Percentiles rank a stretch among this genome's conserved stretches.
Evolutionary conservation across 1,139 yeast genomes (phyloP).

Genomic region (Protomyces inundatus): DNA sequence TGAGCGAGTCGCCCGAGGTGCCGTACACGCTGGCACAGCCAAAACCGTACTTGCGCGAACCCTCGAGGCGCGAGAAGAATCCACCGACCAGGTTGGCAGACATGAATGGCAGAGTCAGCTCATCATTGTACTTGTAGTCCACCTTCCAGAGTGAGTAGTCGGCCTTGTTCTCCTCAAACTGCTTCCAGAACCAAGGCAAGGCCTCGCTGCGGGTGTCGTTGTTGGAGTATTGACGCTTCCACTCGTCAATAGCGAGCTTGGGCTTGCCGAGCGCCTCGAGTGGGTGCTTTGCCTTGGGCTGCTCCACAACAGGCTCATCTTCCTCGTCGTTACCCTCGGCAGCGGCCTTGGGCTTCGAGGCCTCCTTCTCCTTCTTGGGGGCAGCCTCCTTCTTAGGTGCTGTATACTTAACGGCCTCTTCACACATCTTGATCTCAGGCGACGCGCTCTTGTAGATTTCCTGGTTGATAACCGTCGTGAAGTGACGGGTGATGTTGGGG

Average conservation of each 20-base stretch:
- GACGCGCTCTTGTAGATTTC: slow-evolving; percentile 50
- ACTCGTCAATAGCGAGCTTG: slow-evolving; percentile 68
- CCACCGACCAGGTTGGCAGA: slow-evolving; percentile 98
- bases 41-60: slow-evolving; percentile 88
- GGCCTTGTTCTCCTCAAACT: slow-evolving; percentile 64
- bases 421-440: slow-evolving; percentile 31
- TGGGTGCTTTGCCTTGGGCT: slow-evolving; percentile 66
- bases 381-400: slow-evolving; percentile 66
- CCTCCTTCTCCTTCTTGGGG: slow-evolving; percentile 34
- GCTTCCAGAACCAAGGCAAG: slow-evolving; percentile 97
- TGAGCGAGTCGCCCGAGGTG: slow-evolving; percentile 97
- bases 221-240: slow-evolving; percentile 97
- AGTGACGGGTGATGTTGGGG: slow-evolving; percentile 84
- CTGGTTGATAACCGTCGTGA: slow-evolving; percentile 59
- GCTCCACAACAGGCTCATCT: slow-evolving; percentile 31
- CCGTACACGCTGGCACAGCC: slow-evolving; percentile 94
- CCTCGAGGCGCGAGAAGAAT: slow-evolving; percentile 91
- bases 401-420: slow-evolving; percentile 50
- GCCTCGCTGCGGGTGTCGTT: slow-evolving; percentile 94
- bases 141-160: slow-evolving; percentile 97
- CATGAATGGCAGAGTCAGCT: slow-evolving; percentile 94
- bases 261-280: slow-evolving; percentile 72
- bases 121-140: slow-evolving; percentile 94
- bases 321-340: slow-evolving; percentile 28
- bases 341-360: slow-evolving; percentile 6